Base-by-base conservation (phyloP, 2,329 filamentous ascomycete species). In the Diplodia intermedia region DNA sequence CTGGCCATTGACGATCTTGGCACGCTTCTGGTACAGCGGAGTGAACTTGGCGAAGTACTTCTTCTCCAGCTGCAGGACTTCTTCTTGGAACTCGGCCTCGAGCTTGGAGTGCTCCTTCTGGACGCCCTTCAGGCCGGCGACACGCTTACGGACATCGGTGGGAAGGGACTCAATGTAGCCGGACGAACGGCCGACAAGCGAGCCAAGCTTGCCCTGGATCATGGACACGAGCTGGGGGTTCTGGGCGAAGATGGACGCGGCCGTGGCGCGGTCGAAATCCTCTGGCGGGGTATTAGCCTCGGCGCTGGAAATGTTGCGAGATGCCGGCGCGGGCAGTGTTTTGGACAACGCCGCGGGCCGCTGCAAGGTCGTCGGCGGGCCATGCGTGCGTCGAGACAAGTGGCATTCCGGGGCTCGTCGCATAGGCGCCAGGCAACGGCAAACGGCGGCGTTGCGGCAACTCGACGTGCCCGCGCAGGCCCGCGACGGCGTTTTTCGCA, bases 31-130 rank as follows among this genome's bases (percentile, higher is more conserved):
- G 84, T 99, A 99, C 61, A 99, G 88, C 70, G 95, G 95, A 66
- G 93, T 97, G 84, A 97, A 99, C 84, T 98, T 98, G 83, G 92
- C 92, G 76, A 98, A 98, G 83, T 97, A 99, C 85, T 97, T 97
- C 89, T 99, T 99, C 87, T 99, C 95, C 33, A 99, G 88, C 82
- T 97, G 90, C 69, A 99, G 88, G 70, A 99, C 94, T 84, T 98
- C 96, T 82, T 98, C 94, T 81, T 99, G 96, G 82, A 99, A 98
- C 82, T 97, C 91, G 66, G 93, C 92, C 86, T 99, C 96, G 75
- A 99, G 90, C 85, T 98, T 97, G 70, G 94, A 92, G 84, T 99
- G 95, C 76, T 98, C 94, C 83, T 97, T 97, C 84, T 99, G 95
- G 75, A 99, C 93, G 74, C 94, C 96, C 85, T 98, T 97, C 71